phyloP scores from a whole-genome alignment of 805 yeast species.

The Candida hungchunana region DNA sequence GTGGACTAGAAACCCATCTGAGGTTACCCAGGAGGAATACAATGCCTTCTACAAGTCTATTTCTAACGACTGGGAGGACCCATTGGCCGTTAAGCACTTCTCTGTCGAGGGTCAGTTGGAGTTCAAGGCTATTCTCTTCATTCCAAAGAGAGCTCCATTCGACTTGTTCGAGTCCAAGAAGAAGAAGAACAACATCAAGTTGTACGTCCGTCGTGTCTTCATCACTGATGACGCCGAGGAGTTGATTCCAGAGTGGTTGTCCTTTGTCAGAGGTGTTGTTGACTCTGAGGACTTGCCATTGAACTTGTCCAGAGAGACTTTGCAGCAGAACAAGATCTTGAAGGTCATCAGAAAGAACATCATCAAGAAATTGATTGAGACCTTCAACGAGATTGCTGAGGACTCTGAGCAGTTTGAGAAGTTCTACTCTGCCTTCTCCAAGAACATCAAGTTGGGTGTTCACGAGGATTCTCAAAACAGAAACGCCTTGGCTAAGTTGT shows the following conservation, averaged over 20 bases:
- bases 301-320: slow-evolving; percentile 99
- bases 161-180: slow-evolving; percentile 97
- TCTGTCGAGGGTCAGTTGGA: slow-evolving; percentile 99
- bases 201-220: slow-evolving; percentile 98
- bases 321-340: slow-evolving; percentile 99
- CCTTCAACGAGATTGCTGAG: slow-evolving; percentile 99
- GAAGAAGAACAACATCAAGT: slow-evolving; percentile 98
- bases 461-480: slow-evolving; percentile 99
- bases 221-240: slow-evolving; percentile 99
- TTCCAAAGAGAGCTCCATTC: slow-evolving; percentile 99
- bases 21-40: slow-evolving; percentile 96
- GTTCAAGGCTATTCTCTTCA: slow-evolving; percentile 94
- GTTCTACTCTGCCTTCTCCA: slow-evolving; percentile 96
- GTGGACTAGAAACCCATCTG: slow-evolving; percentile 99
- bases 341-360: slow-evolving; percentile 99
- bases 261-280: slow-evolving; percentile 97
- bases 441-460: slow-evolving; percentile 97
- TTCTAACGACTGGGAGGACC: slow-evolving; percentile 99
- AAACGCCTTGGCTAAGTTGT: slow-evolving; percentile 87
- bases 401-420: slow-evolving; percentile 97
- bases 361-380: slow-evolving; percentile 96
- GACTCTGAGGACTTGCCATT: slow-evolving; percentile 99
- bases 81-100: slow-evolving; percentile 98
- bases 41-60: slow-evolving; percentile 99
- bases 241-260: slow-evolving; percentile 97